Conservation (phyloP, 2,329 filamentous ascomycete genomes). For the Chaetomium globosum region DNA sequence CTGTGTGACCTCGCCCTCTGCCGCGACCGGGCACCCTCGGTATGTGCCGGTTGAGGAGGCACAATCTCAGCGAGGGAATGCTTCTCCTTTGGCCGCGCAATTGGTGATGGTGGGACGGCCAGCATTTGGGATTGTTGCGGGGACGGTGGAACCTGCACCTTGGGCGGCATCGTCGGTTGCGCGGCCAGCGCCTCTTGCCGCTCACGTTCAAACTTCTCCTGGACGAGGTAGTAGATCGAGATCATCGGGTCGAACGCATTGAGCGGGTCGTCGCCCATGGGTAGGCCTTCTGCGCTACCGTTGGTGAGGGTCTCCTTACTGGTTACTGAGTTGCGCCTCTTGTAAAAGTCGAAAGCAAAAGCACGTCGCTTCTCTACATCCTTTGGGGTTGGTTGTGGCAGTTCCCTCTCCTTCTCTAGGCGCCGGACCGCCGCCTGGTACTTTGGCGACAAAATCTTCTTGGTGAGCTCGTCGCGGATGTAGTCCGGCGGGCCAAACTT, state of each 20-base stretch:
- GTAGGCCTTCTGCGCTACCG: constrained; percentile 82
- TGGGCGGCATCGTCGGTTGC: constrained; percentile 33
- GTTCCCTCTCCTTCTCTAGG: constrained; percentile 67
- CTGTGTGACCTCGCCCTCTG: constrained; percentile 90
- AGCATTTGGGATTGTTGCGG: constrained; percentile 32
- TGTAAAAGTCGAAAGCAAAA: constrained; percentile 95
- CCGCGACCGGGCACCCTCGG: constrained; percentile 74
- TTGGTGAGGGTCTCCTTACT: constrained; percentile 85
- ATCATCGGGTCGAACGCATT: constrained; percentile 92
- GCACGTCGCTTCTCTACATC: constrained; percentile 82
- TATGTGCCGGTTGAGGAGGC: constrained; percentile 83
- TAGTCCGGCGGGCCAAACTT: constrained; percentile 88
- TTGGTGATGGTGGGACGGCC: constrained; percentile 33
- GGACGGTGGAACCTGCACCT: constrained; percentile 34
- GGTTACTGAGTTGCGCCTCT: constrained; percentile 82
- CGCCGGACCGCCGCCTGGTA: constrained; percentile 83
- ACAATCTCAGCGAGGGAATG: constrained; percentile 70
- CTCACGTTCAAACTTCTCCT: constrained; percentile 88
- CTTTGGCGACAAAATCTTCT: constrained; percentile 88
- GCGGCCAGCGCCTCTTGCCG: constrained; percentile 47
- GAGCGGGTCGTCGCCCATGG: constrained; percentile 79
- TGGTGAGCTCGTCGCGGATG: constrained; percentile 79
- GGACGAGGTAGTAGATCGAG: constrained; percentile 95
- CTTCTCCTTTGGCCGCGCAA: constrained; percentile 45
- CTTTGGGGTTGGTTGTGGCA: constrained; percentile 55